Conservation (phyloP, 495 filamentous ascomycete genomes). For the Annulohypoxylon maeteangense region DNA sequence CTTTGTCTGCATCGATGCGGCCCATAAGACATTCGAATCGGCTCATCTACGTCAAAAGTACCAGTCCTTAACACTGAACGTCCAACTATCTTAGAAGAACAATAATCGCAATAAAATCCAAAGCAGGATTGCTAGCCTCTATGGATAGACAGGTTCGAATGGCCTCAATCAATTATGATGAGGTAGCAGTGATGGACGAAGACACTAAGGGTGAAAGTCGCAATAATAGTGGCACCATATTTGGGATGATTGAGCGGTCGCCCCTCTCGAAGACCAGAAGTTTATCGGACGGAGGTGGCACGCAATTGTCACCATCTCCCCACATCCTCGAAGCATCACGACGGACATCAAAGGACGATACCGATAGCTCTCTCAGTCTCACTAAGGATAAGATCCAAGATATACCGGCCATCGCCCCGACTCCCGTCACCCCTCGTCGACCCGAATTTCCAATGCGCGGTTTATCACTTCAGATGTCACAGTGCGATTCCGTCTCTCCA, state of each 20-base stretch:
- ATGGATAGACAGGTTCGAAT: slow-evolving; percentile 15
- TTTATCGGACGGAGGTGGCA: slow-evolving; percentile 62
- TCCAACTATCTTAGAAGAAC: background rate
- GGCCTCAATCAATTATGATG: slow-evolving; percentile 35
- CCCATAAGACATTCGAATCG: background rate
- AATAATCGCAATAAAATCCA: background rate
- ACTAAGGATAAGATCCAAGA: slow-evolving; percentile 48
- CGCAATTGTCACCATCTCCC: slow-evolving; percentile 72
- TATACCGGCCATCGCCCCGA: slow-evolving; percentile 5
- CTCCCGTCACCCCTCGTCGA: slow-evolving; percentile 72
- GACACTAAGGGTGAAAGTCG: slow-evolving; percentile 28
- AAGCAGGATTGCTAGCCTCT: background rate
- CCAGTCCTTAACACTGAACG: background rate
- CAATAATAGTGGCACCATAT: background rate
- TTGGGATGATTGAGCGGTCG: slow-evolving; percentile 42
- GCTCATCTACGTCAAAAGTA: background rate
- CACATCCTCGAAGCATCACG: slow-evolving; percentile 67
- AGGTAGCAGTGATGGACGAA: slow-evolving; percentile 47
- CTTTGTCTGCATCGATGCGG: slow-evolving; percentile 7
- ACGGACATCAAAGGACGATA: slow-evolving; percentile 77
- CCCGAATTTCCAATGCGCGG: slow-evolving; percentile 67
- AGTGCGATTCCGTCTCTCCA: slow-evolving; percentile 57
- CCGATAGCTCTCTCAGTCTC: slow-evolving; percentile 66
- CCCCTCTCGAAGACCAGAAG: slow-evolving; percentile 56
- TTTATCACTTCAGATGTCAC: slow-evolving; percentile 79